Evolutionary conservation across 139 green algal species (phyloP).

Genomic region (Micromonas pusilla): DNA sequence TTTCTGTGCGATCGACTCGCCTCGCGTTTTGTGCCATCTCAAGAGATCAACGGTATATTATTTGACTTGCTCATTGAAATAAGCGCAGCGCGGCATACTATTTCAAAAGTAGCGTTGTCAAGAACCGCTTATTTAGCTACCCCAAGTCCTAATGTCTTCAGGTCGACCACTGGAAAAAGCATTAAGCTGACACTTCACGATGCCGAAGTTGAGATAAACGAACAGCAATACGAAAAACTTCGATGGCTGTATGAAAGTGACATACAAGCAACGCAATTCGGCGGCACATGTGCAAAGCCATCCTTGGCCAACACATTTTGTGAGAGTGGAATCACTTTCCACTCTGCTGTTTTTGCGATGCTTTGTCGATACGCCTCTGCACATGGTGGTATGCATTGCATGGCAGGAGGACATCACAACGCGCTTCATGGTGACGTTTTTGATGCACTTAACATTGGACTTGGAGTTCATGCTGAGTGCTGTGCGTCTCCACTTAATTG

Average conservation of each 20-base stretch:
- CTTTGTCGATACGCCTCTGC: constrained; percentile 8
- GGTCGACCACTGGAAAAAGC: too few relatives aligned
- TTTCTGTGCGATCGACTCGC: too few relatives aligned
- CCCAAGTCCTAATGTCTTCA: background rate
- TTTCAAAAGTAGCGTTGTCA: background rate
- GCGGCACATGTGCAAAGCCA: too few relatives aligned
- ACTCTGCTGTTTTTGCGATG: background rate
- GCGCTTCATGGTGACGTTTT: constrained; percentile 17
- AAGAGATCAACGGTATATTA: background rate
- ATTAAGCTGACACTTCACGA: background rate
- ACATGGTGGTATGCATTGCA: background rate
- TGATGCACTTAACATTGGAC: background rate
- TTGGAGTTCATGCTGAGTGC: background rate
- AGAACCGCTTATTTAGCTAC: background rate
- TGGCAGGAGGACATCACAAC: constrained; percentile 8
- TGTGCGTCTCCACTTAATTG: constrained; percentile 15
- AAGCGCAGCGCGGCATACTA: background rate
- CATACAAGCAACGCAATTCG: too few relatives aligned
- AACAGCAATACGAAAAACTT: constrained; percentile 10
- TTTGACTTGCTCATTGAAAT: background rate
- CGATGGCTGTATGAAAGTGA: background rate
- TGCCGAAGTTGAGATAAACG: background rate
- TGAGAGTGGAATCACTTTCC: background rate
- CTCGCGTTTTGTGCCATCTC: background rate
- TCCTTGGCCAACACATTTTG: background rate